phyloP scores from a whole-genome alignment of 2,329 filamentous ascomycete genomes.

The Fusarium sp. region DNA sequence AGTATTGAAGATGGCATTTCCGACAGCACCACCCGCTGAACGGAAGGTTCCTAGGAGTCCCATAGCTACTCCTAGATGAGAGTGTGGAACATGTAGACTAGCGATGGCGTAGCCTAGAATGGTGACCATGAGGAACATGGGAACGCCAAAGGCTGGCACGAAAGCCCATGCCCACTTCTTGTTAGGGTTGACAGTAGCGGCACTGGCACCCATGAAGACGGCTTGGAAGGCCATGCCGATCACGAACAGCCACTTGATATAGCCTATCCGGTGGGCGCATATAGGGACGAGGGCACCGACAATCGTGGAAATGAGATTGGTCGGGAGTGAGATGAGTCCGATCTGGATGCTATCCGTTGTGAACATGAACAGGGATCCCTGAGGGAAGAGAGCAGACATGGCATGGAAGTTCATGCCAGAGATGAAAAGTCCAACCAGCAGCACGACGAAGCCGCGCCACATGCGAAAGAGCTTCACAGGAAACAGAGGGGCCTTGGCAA shows the following conservation, averaged over 20 bases:
- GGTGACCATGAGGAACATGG: slow-evolving; percentile 22
- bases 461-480: slow-evolving; percentile 1
- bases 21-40: slow-evolving; percentile 15
- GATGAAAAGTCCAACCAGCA: slow-evolving; percentile 15
- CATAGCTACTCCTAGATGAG: slow-evolving; percentile 24
- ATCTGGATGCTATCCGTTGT: slow-evolving; percentile 21
- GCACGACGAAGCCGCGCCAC: slow-evolving; percentile 1
- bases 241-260: slow-evolving; percentile 23
- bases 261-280: neutral
- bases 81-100: slow-evolving; percentile 28
- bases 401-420: slow-evolving; percentile 29
- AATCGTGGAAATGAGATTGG: neutral
- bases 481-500: slow-evolving; percentile 16
- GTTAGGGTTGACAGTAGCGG: slow-evolving; percentile 28
- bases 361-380: slow-evolving; percentile 29
- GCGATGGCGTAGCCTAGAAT: slow-evolving; percentile 22
- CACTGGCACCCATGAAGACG: slow-evolving; percentile 18
- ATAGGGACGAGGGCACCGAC: slow-evolving; percentile 1
- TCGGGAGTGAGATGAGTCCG: slow-evolving; percentile 10
- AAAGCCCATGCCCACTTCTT: slow-evolving; percentile 26
- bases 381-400: slow-evolving; percentile 15
- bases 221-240: slow-evolving; percentile 11
- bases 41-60: slow-evolving; percentile 23
- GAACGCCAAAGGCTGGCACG: slow-evolving; percentile 23
- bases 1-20: slow-evolving; percentile 24